A percentile compares a stretch with the other conserved stretches of the same genome.
These are phyloP conservation scores for Mycena venus DNA, from an alignment of 768 basidiomycete species.

Conservation along the genomic window DNA sequence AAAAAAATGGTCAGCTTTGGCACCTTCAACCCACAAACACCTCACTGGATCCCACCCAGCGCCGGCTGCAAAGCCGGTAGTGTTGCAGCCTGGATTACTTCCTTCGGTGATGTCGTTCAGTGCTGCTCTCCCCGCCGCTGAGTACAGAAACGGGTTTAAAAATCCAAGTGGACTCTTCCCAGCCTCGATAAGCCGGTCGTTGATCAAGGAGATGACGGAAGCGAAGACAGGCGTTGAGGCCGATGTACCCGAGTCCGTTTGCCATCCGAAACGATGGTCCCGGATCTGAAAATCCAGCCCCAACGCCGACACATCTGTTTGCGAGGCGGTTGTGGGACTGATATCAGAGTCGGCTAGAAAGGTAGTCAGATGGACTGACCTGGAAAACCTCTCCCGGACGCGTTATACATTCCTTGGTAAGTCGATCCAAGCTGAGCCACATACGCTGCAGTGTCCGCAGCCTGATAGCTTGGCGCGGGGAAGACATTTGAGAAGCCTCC, in stretches of 20 bases:
- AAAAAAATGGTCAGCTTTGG: background rate
- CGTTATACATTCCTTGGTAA: background rate
- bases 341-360: background rate
- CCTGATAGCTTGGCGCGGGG: background rate
- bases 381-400: background rate
- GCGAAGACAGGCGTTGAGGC: constrained; percentile 59
- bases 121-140: constrained; percentile 1
- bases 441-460: background rate
- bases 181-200: constrained; percentile 53
- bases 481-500: background rate
- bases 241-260: background rate
- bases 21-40: background rate
- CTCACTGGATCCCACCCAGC: constrained; percentile 4
- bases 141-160: constrained; percentile 54
- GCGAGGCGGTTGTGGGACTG: background rate
- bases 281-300: background rate
- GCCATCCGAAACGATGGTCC: background rate
- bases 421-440: background rate
- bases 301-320: background rate
- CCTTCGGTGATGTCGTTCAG: constrained; percentile 22
- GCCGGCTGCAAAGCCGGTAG: constrained; percentile 10
- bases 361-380: background rate
- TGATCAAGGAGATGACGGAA: constrained; percentile 58
- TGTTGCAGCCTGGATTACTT: constrained; percentile 14
- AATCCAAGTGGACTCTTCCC: constrained; percentile 55